These are phyloP conservation scores for Mortierella sp. DNA, from an alignment of 371 early-diverging fungal species.

Conservation along the genomic window DNA sequence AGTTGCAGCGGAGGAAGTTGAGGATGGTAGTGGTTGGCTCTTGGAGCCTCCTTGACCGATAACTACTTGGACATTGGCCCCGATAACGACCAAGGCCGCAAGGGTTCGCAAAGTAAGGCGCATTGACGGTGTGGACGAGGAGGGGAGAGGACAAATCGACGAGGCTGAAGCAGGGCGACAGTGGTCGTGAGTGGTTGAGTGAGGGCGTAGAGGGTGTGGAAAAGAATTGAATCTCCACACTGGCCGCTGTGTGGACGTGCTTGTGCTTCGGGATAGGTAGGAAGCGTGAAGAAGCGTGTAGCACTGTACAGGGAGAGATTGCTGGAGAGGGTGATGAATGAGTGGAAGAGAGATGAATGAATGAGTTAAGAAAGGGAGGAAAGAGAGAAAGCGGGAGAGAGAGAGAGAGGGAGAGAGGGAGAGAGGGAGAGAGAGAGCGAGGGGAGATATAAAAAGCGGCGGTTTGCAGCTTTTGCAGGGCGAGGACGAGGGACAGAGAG, in stretches of 20 bases:
- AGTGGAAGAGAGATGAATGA: not conserved
- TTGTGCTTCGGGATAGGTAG: not conserved
- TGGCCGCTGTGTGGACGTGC: not conserved
- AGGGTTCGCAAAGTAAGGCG: not conserved
- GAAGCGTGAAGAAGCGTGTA: not conserved
- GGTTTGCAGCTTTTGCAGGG: not conserved
- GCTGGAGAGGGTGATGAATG: not conserved
- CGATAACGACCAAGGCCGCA: not conserved
- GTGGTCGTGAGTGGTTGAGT: not conserved
- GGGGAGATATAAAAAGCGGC: not conserved
- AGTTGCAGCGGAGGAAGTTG: not conserved
- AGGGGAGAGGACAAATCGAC: not conserved
- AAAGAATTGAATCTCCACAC: not conserved
- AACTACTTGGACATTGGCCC: not conserved
- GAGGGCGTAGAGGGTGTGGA: not conserved
- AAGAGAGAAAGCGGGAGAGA: not conserved
- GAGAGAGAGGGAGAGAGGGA: not conserved
- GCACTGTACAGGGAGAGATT: not conserved
- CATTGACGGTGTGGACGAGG: not conserved
- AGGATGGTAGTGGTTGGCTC: not conserved
- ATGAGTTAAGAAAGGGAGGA: not conserved
- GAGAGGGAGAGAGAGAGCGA: not conserved
- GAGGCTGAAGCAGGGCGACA: too few relatives aligned
- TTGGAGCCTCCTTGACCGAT: not conserved
- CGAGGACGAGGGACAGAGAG: not conserved